Percentiles rank a stretch among this genome's conserved stretches.
Evolutionary conservation across 345 rosid species (phyloP).

Genomic region (Ceriops tagal): DNA sequence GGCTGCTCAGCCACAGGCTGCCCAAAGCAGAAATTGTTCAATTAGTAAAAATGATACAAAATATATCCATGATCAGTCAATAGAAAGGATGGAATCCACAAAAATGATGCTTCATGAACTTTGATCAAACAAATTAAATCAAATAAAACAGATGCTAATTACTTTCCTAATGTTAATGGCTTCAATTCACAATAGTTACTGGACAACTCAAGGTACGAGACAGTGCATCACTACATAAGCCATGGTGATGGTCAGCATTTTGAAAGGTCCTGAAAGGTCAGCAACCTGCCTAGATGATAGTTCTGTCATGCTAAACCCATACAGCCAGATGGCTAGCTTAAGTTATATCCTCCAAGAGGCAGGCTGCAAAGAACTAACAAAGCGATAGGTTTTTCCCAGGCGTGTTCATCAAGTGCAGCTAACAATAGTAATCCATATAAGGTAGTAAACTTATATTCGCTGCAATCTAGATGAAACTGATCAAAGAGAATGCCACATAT

Average conservation of each 20-base stretch:
- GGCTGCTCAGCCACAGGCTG: conserved; percentile 54
- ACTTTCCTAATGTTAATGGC: neutral
- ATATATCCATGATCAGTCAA: neutral
- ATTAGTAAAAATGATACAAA: conserved; percentile 12
- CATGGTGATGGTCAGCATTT: neutral
- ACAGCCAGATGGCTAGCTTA: neutral
- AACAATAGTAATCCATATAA: too few species aligned
- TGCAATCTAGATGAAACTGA: too few species aligned
- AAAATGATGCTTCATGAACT: neutral
- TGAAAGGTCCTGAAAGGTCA: neutral
- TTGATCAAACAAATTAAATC: neutral
- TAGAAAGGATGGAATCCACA: neutral
- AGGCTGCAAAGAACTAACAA: neutral
- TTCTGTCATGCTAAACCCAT: conserved; percentile 1
- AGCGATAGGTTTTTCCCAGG: too few species aligned
- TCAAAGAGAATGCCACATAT: neutral
- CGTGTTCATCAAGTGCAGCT: too few species aligned
- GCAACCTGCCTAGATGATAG: neutral
- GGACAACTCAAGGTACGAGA: neutral
- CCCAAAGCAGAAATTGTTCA: conserved; percentile 9
- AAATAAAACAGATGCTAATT: neutral
- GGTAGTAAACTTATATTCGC: too few species aligned
- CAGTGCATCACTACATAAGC: neutral
- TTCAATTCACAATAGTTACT: neutral
- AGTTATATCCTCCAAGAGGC: neutral